phyloP scores from a whole-genome alignment of 495 filamentous ascomycete genomes.

The Trichocladium antarcticum region DNA sequence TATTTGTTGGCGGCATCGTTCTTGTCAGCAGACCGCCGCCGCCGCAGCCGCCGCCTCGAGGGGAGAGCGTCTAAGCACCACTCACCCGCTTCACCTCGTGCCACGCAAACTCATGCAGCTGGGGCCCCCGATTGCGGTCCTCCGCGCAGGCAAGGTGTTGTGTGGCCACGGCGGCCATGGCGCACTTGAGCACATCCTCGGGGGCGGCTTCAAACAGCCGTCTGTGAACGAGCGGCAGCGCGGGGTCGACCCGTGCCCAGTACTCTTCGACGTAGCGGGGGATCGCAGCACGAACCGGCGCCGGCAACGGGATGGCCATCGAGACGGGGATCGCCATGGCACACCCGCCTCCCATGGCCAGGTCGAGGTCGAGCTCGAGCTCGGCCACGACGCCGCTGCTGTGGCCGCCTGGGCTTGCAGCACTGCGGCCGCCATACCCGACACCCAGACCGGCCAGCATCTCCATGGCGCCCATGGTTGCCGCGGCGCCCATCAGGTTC shows the following conservation, averaged over 20 bases:
- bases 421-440: slow-evolving; percentile 7
- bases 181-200: slow-evolving; percentile 34
- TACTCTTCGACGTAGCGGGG: slow-evolving; percentile 37
- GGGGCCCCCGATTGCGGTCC: slow-evolving; percentile 35
- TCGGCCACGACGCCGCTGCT: slow-evolving; percentile 20
- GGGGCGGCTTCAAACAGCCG: slow-evolving; percentile 27
- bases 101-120: slow-evolving; percentile 37
- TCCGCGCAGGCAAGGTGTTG: slow-evolving; percentile 36
- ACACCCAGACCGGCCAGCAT: slow-evolving; percentile 10
- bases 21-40: slow-evolving; percentile 2
- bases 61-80: background rate
- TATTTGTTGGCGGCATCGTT: slow-evolving; percentile 6
- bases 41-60: background rate
- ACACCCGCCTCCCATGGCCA: slow-evolving; percentile 17
- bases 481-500: slow-evolving; percentile 8
- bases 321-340: slow-evolving; percentile 12
- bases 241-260: slow-evolving; percentile 34
- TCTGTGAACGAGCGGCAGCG: slow-evolving; percentile 36
- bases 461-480: slow-evolving; percentile 10
- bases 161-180: slow-evolving; percentile 41
- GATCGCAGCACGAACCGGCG: slow-evolving; percentile 23
- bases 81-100: slow-evolving; percentile 33
- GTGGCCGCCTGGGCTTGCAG: slow-evolving; percentile 8
- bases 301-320: slow-evolving; percentile 25
- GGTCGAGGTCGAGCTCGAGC: slow-evolving; percentile 23